Conservation (phyloP, 169 alveolate genomes). For the Besnoitia besnoiti region DNA sequence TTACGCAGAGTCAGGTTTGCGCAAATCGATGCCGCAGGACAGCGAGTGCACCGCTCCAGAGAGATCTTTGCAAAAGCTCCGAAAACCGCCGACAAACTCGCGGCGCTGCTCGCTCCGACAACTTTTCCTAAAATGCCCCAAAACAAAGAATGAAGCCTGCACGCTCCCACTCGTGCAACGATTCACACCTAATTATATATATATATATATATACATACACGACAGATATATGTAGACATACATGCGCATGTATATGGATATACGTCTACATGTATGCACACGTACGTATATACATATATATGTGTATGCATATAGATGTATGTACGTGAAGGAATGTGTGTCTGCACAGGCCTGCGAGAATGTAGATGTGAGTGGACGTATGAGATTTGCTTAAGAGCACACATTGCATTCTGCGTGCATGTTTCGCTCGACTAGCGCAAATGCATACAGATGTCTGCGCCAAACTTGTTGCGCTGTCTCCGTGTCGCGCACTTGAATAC, state of each 20-base stretch:
- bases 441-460: too few relatives aligned
- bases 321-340: slow-evolving; percentile 59
- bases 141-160: not conserved
- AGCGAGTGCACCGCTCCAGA: slow-evolving; percentile 72
- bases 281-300: not conserved
- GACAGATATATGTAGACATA: not conserved
- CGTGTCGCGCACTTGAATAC: too few relatives aligned
- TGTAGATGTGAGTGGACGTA: too few relatives aligned
- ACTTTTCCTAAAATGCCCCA: slow-evolving; percentile 64
- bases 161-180: not conserved
- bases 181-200: not conserved
- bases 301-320: not conserved
- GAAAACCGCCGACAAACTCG: slow-evolving; percentile 64
- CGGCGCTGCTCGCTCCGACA: slow-evolving; percentile 70
- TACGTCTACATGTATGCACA: not conserved
- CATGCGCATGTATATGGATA: not conserved
- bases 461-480: too few relatives aligned
- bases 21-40: slow-evolving; percentile 73
- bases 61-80: slow-evolving; percentile 75
- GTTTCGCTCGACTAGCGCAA: too few relatives aligned
- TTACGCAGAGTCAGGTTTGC: slow-evolving; percentile 54
- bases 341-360: too few relatives aligned
- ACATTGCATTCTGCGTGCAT: too few relatives aligned
- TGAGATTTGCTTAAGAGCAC: too few relatives aligned
- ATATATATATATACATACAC: not conserved